These are phyloP conservation scores for Lipomyces japonicus DNA, from an alignment of 805 yeast species.

Conservation along the genomic window DNA sequence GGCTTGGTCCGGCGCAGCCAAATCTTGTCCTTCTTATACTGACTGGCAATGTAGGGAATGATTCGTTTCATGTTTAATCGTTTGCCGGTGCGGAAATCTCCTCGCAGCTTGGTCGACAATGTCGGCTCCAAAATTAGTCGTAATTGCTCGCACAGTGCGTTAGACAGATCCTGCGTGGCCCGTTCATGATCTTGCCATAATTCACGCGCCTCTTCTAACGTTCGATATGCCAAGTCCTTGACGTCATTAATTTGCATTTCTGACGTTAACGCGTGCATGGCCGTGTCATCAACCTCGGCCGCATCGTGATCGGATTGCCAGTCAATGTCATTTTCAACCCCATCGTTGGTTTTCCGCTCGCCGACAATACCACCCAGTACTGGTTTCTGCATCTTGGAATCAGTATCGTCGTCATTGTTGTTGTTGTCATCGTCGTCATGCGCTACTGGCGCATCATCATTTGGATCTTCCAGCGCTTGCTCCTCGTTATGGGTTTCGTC, in stretches of 20 bases:
- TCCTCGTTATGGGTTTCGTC: slow-evolving; percentile 48
- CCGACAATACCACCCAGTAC: slow-evolving; percentile 51
- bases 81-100: slow-evolving; percentile 97
- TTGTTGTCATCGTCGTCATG: slow-evolving; percentile 32
- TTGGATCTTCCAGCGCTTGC: slow-evolving; percentile 37
- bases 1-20: slow-evolving; percentile 98
- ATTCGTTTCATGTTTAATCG: slow-evolving; percentile 95
- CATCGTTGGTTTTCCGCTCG: slow-evolving; percentile 38
- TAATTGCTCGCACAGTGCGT: slow-evolving; percentile 86
- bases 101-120: slow-evolving; percentile 86
- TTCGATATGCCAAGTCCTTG: slow-evolving; percentile 37
- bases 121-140: slow-evolving; percentile 94
- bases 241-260: slow-evolving; percentile 9
- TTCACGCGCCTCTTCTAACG: slow-evolving; percentile 62
- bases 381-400: slow-evolving; percentile 49
- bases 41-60: slow-evolving; percentile 96
- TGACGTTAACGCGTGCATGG: slow-evolving; percentile 29
- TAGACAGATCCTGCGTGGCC: slow-evolving; percentile 82
- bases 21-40: slow-evolving; percentile 93
- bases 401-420: slow-evolving; percentile 40
- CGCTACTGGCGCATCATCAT: slow-evolving; percentile 35
- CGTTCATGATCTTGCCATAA: slow-evolving; percentile 81
- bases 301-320: slow-evolving; percentile 34
- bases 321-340: background rate
- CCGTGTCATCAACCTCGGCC: slow-evolving; percentile 28